phyloP scores from a whole-genome alignment of 495 filamentous ascomycete species.

The Penicillium cataractarum region DNA sequence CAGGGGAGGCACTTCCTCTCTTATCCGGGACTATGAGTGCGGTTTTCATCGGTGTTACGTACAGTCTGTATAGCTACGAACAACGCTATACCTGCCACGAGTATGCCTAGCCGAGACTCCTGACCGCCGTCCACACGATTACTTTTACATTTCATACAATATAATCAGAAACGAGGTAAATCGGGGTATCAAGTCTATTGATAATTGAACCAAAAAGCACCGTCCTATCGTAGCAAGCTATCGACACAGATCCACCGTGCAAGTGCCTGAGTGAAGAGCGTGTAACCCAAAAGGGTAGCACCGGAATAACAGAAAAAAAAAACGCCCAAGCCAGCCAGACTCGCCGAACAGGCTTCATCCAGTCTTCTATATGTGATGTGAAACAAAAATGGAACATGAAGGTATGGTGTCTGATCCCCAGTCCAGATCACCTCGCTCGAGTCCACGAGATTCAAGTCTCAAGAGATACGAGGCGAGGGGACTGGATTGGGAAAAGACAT shows the following conservation, averaged over 20 bases:
- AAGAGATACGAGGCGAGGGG: too few relatives aligned
- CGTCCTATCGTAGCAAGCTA: constrained; percentile 26
- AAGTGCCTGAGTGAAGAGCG: constrained; percentile 14
- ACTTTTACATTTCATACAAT: not conserved
- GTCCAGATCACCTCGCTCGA: too few relatives aligned
- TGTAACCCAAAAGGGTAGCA: not conserved
- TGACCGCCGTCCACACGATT: too few relatives aligned
- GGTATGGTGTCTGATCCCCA: not conserved
- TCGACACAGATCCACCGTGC: constrained; percentile 26
- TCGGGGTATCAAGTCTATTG: constrained; percentile 40
- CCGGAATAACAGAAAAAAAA: constrained; percentile 9
- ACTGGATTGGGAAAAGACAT: not conserved
- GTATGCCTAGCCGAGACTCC: too few relatives aligned
- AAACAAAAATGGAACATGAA: not conserved
- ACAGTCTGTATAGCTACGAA: too few relatives aligned
- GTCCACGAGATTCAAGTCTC: too few relatives aligned
- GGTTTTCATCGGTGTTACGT: too few relatives aligned
- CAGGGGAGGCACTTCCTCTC: not conserved
- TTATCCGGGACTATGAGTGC: too few relatives aligned
- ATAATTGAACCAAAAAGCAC: constrained; percentile 16
- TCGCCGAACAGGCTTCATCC: not conserved
- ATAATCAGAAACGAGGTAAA: constrained; percentile 2
- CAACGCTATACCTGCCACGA: too few relatives aligned
- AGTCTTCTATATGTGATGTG: not conserved
- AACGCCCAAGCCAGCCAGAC: constrained; percentile 8